Base-by-base conservation (phyloP, 139 green algal genomes). In the Volvox reticuliferus region DNA sequence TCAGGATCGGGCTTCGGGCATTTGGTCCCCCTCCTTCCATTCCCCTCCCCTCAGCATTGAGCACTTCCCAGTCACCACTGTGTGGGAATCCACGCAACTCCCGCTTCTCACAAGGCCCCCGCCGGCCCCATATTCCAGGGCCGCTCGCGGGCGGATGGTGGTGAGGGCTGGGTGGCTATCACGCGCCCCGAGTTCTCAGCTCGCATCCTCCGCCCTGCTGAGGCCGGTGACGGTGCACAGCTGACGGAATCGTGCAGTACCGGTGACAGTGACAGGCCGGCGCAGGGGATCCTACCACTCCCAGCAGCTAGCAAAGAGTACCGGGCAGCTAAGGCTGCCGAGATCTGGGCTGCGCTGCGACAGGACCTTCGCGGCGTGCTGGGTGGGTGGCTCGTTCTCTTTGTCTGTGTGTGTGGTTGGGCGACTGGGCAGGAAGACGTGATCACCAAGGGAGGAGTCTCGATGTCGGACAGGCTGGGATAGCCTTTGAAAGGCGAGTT, bases 111-210 rank as follows among this genome's bases (percentile, higher is more conserved):
- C 22, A 79, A 79, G 26, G 2, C 0, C 37, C 13, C 1, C 55
- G n/a, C 80, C 37, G 2, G n/a, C 71, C 26, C 50, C 16, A 18
- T 44, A 0, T 5, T 33, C 16, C 90, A 94, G 92, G 93, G 93
- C 19, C 88, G 93, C 14, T 36, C 19, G 1, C 87, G 91, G 20
- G 22, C 36, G 16, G 93, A 95, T 68, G 91, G 88, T 35, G 28
- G 79, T 12, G 50, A 87, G 67, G 82, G 78, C 55, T 82, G 91
- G 37, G 91, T 95, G 35, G 93, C 93, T 22, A 12, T 95, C 50
- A 90, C 93, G 2, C 79, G 87, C 0, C 78, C 88, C 24, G 83
- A 85, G 19, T 93, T 93, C 37, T 78, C 82, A 37, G 76, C 24
- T 1, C 24, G 24, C 0, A 76, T 94, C 0, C 17, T 93, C 36